phyloP scores from a whole-genome alignment of 176 grass and related monocot genomes.

The Aegilops longissima region DNA sequence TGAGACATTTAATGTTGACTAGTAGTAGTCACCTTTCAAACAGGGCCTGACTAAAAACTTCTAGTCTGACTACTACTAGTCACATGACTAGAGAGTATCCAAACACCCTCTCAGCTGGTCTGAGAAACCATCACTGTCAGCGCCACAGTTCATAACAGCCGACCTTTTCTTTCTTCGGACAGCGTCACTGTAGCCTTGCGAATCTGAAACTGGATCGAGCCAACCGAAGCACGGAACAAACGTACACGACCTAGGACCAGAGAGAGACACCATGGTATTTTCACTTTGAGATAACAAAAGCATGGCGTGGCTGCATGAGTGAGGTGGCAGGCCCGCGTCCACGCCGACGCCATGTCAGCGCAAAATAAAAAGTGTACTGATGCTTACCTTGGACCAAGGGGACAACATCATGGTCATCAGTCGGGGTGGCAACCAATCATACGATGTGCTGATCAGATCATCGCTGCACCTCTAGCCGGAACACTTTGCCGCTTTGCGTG shows the following conservation, averaged over 20 bases:
- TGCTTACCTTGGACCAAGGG: background rate
- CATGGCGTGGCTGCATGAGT: background rate
- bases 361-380: background rate
- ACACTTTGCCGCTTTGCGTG: background rate
- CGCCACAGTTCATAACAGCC: background rate
- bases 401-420: background rate
- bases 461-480: background rate
- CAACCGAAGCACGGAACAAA: too few species aligned
- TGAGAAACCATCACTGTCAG: background rate
- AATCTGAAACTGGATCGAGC: background rate
- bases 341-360: background rate
- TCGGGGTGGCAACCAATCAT: background rate
- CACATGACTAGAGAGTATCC: too few species aligned
- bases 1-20: too few species aligned
- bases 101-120: background rate
- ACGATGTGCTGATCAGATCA: background rate
- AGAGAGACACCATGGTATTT: background rate
- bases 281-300: background rate
- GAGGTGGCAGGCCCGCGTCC: background rate
- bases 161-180: background rate
- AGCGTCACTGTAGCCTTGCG: background rate
- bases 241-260: background rate
- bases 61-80: too few species aligned
- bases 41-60: too few species aligned
- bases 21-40: too few species aligned